Base-by-base conservation (phyloP, 2,329 filamentous ascomycete genomes). In the Zarea fungicola region DNA sequence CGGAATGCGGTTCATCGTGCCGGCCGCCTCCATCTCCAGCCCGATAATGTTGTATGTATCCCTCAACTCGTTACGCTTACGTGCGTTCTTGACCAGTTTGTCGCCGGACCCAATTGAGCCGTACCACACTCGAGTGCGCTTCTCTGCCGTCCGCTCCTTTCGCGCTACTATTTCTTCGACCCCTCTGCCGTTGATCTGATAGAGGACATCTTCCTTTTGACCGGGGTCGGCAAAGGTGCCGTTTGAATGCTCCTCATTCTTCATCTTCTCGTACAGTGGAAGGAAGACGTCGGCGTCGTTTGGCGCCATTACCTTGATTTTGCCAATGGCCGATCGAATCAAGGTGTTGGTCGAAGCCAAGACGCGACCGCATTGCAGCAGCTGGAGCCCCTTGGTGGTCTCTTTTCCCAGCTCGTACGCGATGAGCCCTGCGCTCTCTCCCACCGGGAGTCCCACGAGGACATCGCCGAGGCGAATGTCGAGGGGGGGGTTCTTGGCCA, bases 401-500 rank as follows among this genome's bases (percentile, higher is more conserved):
- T 21, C 5, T 11, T 36, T 36, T 5, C 62, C 3, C 64, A 44
- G 4, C 3, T 61, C 55, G 29, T 65, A 66, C 2, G 60, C 52
- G 5, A 66, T 36, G 0, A 66, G 26, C 1, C 53, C 61, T 1
- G 62, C 47, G 11, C 47, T 52, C 3, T 62, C 57, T 0, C 55
- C 52, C 1, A 56, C 44, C 0, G 57, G 52, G 10, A 62, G 42
- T 14, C 53, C 60, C 2, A 68, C 61, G 10, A 68, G 57, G 2
- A 68, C 55, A 50, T 67, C 63, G 6, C 65, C 65, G 8, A 68
- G 55, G 8, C 65, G 59, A 23, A 67, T 68, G 52, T 67, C 65
- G 18, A 56, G 55, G 4, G 55, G 52, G 6, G 23, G 34, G 3
- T 16, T 21, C 18, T 9, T 13, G 4, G 34, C 9, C 34, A 65